A percentile compares a stretch with the other conserved stretches of the same genome.
These are phyloP conservation scores for Saturnispora hagleri DNA, from an alignment of 805 yeast genomes.

Conservation along the genomic window DNA sequence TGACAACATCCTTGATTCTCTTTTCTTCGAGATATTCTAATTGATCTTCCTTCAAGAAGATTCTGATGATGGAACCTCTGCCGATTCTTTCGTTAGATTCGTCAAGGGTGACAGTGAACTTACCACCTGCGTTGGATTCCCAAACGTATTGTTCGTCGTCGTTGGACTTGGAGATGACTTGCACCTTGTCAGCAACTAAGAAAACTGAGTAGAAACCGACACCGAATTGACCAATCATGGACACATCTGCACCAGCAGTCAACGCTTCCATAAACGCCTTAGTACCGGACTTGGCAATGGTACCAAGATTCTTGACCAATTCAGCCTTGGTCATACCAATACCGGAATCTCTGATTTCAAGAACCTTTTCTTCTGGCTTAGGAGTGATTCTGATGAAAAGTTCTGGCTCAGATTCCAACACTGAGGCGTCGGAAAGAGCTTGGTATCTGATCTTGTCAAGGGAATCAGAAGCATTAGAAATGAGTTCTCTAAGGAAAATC, in stretches of 20 bases:
- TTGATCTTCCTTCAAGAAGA: conserved; percentile 98
- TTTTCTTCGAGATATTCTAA: conserved; percentile 98
- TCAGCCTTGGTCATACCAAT: conserved; percentile 99
- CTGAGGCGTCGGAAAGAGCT: conserved; percentile 84
- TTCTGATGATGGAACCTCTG: conserved; percentile 93
- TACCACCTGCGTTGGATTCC: conserved; percentile 99
- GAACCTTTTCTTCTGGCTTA: conserved; percentile 83
- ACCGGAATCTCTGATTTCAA: conserved; percentile 99
- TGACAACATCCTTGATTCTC: conserved; percentile 98
- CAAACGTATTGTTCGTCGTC: conserved; percentile 99
- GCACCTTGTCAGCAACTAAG: conserved; percentile 98
- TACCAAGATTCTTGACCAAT: conserved; percentile 97
- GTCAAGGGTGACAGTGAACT: conserved; percentile 92
- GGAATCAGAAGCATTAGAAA: conserved; percentile 99
- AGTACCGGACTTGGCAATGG: conserved; percentile 99
- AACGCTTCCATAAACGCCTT: conserved; percentile 99
- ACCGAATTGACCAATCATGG: conserved; percentile 99
- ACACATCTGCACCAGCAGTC: conserved; percentile 98
- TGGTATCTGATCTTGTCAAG: conserved; percentile 97
- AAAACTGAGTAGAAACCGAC: conserved; percentile 99
- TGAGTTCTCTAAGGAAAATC: conserved; percentile 96
- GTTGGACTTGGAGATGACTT: conserved; percentile 96
- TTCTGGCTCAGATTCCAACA: conserved; percentile 91
- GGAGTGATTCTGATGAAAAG: conserved; percentile 97
- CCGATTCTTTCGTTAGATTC: conserved; percentile 75